phyloP scores from a whole-genome alignment of 2,329 filamentous ascomycete species.

The Neobulgaria alba region DNA sequence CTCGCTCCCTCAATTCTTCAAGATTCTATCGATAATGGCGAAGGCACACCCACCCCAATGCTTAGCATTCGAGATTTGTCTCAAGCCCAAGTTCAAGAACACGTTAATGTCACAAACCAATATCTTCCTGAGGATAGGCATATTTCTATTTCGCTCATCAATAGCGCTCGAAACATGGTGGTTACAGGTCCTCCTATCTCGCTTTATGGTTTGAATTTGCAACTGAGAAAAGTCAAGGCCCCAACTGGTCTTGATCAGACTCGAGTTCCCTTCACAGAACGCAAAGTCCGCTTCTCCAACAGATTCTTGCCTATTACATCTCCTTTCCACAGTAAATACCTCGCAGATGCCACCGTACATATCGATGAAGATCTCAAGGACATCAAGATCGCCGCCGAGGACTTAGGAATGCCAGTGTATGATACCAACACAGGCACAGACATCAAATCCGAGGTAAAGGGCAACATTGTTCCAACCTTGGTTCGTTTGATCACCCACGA shows the following conservation, averaged over 20 bases:
- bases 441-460: slow-evolving; percentile 58
- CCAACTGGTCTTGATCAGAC: slow-evolving; percentile 96
- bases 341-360: slow-evolving; percentile 69
- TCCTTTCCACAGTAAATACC: slow-evolving; percentile 95
- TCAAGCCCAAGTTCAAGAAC: slow-evolving; percentile 80
- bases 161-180: slow-evolving; percentile 94
- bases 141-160: slow-evolving; percentile 90
- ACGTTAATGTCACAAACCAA: slow-evolving; percentile 94
- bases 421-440: slow-evolving; percentile 87
- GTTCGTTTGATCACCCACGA: slow-evolving; percentile 92
- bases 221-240: slow-evolving; percentile 93
- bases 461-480: slow-evolving; percentile 77
- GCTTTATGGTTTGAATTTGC: slow-evolving; percentile 89
- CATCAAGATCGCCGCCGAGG: slow-evolving; percentile 63
- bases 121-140: slow-evolving; percentile 89
- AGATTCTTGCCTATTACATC: slow-evolving; percentile 96
- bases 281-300: slow-evolving; percentile 94
- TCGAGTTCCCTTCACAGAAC: slow-evolving; percentile 85
- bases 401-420: slow-evolving; percentile 77
- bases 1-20: slow-evolving; percentile 83
- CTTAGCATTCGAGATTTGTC: slow-evolving; percentile 92
- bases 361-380: slow-evolving; percentile 84
- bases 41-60: slow-evolving; percentile 96
- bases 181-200: slow-evolving; percentile 95
- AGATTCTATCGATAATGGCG: slow-evolving; percentile 88